Evolutionary conservation across 352 stramenopile genomes (phyloP), one percentile per base, ranked within the genome.

Genomic region (Pythium scleroteichum): DNA sequence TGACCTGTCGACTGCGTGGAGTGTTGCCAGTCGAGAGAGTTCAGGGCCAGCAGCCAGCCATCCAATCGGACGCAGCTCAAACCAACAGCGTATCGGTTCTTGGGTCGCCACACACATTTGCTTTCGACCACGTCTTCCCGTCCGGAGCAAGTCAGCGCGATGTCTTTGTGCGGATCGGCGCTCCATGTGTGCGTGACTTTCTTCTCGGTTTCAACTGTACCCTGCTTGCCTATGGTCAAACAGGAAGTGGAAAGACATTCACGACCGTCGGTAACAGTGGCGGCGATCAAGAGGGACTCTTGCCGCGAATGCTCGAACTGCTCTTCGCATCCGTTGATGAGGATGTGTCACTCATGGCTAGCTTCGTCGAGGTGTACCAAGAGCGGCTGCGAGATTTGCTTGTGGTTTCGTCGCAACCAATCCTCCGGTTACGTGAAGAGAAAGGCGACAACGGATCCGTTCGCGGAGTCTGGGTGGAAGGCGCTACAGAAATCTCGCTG

Each of bases 361-460:
- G 76, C 23, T 85, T 85, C 53, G 48, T 89, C 24, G 82, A 92
- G 54, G 72, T 92, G n/a, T 89, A 90, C 33, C 79, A 90, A 39
- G 82, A 92, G 53, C 75, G 54, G 13, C 48, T 90, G 23, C 73
- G 77, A 2, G 82, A 90, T 64, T 60, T 92, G 56, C 59, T 92
- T 24, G 3, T 53, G 5, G 32, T 40, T 13, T 24, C 19, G 14
- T 14, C 39, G 53, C 52, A 6, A 2, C 22, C 12, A 17, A 19
- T 1, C 14, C 29, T 14, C 40, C 8, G 19, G 29, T 88, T 52
- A 61, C 75, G 80, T 38, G 80, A 88, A 52, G 71, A 82, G 55
- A 64, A 58, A 24, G 40, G 2, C 66, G 62, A 44, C 32, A 9
- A 13, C 4, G 16, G 14, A 44, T 14, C 20, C 32, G 48, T 44